A percentile compares a stretch with the other conserved stretches of the same genome.
These are phyloP conservation scores for Hypoxylon sp. DNA, from an alignment of 2,329 filamentous ascomycete genomes.

Conservation along the genomic window DNA sequence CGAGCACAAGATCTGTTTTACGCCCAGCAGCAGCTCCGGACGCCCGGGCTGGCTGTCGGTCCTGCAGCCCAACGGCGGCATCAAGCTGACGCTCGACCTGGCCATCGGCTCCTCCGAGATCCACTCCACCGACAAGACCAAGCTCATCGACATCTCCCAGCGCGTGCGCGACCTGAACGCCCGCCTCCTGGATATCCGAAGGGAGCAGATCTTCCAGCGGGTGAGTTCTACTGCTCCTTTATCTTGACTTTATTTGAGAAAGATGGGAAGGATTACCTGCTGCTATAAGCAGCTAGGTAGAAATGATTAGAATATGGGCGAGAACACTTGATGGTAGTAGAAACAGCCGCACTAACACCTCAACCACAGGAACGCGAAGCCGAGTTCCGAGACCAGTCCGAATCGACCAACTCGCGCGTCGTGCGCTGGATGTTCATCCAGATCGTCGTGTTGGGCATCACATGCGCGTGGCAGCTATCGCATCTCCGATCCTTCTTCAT, in stretches of 20 bases:
- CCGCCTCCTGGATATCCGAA: constrained; percentile 86
- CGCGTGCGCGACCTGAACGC: constrained; percentile 92
- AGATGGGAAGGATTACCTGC: neutral
- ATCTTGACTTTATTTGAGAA: neutral
- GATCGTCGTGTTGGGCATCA: constrained; percentile 83
- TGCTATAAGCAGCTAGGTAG: neutral
- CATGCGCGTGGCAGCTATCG: constrained; percentile 97
- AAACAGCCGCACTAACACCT: constrained; percentile 13
- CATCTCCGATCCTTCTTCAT: constrained; percentile 98
- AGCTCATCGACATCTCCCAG: constrained; percentile 89
- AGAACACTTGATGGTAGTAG: neutral
- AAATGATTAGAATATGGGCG: neutral
- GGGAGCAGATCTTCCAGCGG: constrained; percentile 97
- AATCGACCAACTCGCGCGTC: constrained; percentile 90
- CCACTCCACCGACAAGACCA: constrained; percentile 92
- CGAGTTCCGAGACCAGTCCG: constrained; percentile 98
- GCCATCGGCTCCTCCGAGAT: constrained; percentile 95
- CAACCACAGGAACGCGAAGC: constrained; percentile 87
- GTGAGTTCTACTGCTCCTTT: constrained; percentile 64
- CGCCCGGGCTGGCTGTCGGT: constrained; percentile 79
- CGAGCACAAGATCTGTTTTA: constrained; percentile 96
- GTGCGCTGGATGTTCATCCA: constrained; percentile 96
- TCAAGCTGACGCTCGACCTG: constrained; percentile 89
- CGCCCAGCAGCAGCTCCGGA: constrained; percentile 80
- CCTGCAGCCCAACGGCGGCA: constrained; percentile 76